phyloP scores from a whole-genome alignment of 2,329 filamentous ascomycete genomes.

The Pseudogymnoascus sp. region DNA sequence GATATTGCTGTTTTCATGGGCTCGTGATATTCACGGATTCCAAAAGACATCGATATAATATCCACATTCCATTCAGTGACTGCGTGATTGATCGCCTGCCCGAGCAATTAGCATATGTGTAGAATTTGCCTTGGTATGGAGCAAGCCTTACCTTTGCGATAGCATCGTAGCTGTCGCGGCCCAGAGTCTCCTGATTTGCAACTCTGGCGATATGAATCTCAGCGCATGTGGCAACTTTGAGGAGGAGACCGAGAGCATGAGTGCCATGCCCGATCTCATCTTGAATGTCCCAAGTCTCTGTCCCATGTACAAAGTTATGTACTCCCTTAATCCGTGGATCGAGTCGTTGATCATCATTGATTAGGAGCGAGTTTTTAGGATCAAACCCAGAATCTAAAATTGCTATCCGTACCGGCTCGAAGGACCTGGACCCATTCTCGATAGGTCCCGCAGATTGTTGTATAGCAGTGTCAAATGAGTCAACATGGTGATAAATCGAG shows the following conservation, averaged over 20 bases:
- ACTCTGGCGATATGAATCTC: constrained; percentile 26
- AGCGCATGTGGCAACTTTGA: constrained; percentile 23
- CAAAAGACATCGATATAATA: constrained; percentile 20
- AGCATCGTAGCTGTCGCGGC: constrained; percentile 4
- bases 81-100: constrained; percentile 18
- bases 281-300: not conserved
- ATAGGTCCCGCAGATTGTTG: too few species aligned
- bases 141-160: constrained; percentile 14
- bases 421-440: too few species aligned
- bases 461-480: not conserved
- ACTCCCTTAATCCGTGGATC: not conserved
- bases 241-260: constrained; percentile 24
- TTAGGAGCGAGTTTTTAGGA: not conserved
- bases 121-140: not conserved
- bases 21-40: constrained; percentile 9
- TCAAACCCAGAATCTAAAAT: not conserved
- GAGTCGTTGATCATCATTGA: not conserved
- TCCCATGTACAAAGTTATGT: not conserved
- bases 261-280: constrained; percentile 27
- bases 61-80: constrained; percentile 20
- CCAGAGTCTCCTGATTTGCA: constrained; percentile 14
- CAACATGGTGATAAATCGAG: constrained; percentile 5
- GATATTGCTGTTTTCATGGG: constrained; percentile 9
- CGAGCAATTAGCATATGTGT: not conserved
- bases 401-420: not conserved